Percentiles rank a stretch among this genome's conserved stretches.
These are phyloP conservation scores for Serendipita indica DNA, from an alignment of 768 basidiomycete species.

Conservation along the genomic window DNA sequence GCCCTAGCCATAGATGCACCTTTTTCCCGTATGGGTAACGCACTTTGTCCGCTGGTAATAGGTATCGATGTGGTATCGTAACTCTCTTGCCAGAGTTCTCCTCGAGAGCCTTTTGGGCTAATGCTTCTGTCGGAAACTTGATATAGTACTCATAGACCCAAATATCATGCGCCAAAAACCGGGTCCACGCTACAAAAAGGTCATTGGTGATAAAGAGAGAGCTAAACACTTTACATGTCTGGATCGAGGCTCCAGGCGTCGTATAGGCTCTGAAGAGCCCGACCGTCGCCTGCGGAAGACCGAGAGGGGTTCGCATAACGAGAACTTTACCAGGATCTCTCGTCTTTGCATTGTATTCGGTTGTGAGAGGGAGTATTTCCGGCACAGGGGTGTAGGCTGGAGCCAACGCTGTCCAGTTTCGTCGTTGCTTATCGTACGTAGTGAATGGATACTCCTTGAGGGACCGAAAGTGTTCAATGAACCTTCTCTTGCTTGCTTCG, in stretches of 20 bases:
- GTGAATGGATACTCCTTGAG: neutral
- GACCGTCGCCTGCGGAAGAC: neutral
- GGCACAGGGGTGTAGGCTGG: neutral
- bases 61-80: neutral
- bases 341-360: neutral
- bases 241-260: neutral
- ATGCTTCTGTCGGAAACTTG: neutral
- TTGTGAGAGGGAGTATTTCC: neutral
- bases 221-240: neutral
- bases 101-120: neutral
- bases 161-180: neutral
- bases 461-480: neutral
- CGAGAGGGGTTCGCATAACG: neutral
- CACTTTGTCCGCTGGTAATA: neutral
- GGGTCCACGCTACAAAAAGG: neutral
- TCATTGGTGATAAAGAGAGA: neutral
- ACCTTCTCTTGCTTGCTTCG: neutral
- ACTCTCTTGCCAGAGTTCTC: neutral
- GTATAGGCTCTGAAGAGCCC: neutral
- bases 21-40: neutral
- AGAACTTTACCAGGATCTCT: neutral
- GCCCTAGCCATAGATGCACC: slow-evolving; percentile 3
- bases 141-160: neutral
- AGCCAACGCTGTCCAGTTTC: neutral
- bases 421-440: neutral